Percentiles rank a stretch among this genome's conserved stretches.
These are phyloP conservation scores for Prunus davidiana DNA, from an alignment of 306 rosid species.

Conservation along the genomic window DNA sequence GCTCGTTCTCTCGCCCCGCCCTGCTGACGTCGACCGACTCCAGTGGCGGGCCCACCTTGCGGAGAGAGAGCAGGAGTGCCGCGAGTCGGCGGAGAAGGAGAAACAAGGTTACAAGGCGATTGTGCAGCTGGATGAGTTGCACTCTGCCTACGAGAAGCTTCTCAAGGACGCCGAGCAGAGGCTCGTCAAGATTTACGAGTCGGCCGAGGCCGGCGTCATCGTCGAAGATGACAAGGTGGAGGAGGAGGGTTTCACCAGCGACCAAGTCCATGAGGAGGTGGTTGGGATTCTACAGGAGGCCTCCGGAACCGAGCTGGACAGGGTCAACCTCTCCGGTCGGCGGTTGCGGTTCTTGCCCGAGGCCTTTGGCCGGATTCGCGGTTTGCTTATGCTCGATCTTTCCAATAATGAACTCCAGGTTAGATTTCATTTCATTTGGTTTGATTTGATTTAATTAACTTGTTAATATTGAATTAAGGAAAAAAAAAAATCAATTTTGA, in stretches of 20 bases:
- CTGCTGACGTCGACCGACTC: constrained; percentile 53
- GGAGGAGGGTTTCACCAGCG: constrained; percentile 9
- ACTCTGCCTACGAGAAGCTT: constrained; percentile 64
- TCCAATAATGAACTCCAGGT: constrained; percentile 72
- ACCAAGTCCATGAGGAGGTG: constrained; percentile 60
- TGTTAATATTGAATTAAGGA: background rate
- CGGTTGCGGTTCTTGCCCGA: constrained; percentile 57
- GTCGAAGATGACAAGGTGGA: background rate
- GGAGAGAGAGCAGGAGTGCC: constrained; percentile 44
- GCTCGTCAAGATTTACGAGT: constrained; percentile 65
- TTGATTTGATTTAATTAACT: background rate
- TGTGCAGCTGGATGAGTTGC: constrained; percentile 78
- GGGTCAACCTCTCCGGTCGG: constrained; percentile 55
- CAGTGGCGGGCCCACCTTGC: constrained; percentile 55
- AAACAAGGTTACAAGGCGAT: constrained; percentile 42
- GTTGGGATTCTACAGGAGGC: constrained; percentile 65
- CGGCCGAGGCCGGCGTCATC: constrained; percentile 28
- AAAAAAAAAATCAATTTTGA: background rate
- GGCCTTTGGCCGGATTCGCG: constrained; percentile 57
- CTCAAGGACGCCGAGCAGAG: constrained; percentile 77
- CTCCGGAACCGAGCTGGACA: constrained; percentile 47
- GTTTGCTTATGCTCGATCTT: constrained; percentile 54
- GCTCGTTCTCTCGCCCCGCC: constrained; percentile 55
- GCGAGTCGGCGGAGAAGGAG: constrained; percentile 57
- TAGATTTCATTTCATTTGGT: background rate